These are phyloP conservation scores for Coemansia sp. DNA, from an alignment of 192 early-diverging fungal genomes.

Conservation along the genomic window DNA sequence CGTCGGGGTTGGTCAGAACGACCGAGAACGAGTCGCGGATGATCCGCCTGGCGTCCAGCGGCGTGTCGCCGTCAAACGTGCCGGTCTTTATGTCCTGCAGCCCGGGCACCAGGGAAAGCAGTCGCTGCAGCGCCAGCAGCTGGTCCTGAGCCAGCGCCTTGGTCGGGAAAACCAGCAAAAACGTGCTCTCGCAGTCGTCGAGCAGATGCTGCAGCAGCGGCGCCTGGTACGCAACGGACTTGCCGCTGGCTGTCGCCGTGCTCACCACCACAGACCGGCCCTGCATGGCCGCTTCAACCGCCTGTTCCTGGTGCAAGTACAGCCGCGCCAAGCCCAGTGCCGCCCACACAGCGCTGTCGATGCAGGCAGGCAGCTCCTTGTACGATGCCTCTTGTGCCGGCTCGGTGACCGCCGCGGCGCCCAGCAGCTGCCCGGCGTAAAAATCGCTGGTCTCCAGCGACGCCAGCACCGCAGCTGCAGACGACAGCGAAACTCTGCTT, in stretches of 20 bases:
- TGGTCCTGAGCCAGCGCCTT: constrained; percentile 86
- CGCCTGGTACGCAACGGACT: constrained; percentile 77
- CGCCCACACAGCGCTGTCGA: not conserved
- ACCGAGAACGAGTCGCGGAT: too few relatives aligned
- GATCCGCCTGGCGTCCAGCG: too few relatives aligned
- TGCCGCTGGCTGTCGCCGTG: constrained; percentile 80
- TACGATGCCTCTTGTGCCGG: not conserved
- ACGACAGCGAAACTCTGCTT: not conserved
- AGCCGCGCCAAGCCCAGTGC: constrained; percentile 45
- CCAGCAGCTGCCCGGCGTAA: not conserved
- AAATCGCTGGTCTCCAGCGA: not conserved
- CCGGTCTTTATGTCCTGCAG: too few relatives aligned
- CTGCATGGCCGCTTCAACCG: constrained; percentile 49
- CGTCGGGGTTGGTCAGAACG: too few relatives aligned
- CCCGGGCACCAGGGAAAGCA: constrained; percentile 27
- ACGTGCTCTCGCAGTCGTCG: constrained; percentile 28
- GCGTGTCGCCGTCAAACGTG: too few relatives aligned
- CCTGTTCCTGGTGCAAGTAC: constrained; percentile 73
- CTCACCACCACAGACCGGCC: constrained; percentile 63
- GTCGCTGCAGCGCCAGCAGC: constrained; percentile 46
- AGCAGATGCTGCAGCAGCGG: constrained; percentile 61
- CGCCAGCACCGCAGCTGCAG: not conserved
- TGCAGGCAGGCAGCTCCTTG: not conserved
- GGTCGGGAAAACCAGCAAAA: constrained; percentile 75
- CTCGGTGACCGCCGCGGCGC: not conserved